phyloP scores from a whole-genome alignment of 768 basidiomycete species.

The Cystobasidium tubakii region DNA sequence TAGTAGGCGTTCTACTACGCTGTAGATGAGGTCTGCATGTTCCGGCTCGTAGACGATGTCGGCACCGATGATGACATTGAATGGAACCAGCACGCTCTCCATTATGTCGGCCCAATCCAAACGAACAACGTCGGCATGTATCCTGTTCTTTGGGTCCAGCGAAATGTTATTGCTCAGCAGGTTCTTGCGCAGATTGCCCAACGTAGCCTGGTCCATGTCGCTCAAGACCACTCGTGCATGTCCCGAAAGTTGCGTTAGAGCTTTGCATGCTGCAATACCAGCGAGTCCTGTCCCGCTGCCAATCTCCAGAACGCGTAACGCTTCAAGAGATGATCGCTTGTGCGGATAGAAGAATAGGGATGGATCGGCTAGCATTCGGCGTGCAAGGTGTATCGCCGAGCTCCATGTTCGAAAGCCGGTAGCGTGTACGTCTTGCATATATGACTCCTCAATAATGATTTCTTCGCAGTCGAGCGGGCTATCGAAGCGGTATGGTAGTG shows the following conservation, averaged over 20 bases:
- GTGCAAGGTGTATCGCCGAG: constrained; percentile 9
- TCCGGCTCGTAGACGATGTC: constrained; percentile 33
- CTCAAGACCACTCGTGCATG: background rate
- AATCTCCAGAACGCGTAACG: constrained; percentile 6
- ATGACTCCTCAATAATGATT: background rate
- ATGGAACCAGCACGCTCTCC: background rate
- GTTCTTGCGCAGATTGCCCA: constrained; percentile 10
- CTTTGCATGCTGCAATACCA: constrained; percentile 18
- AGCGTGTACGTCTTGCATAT: constrained; percentile 29
- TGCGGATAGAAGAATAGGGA: background rate
- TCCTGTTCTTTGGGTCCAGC: background rate
- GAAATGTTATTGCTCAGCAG: background rate
- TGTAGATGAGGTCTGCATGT: constrained; percentile 4
- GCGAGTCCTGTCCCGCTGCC: constrained; percentile 35
- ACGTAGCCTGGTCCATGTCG: constrained; percentile 12
- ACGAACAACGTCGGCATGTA: background rate
- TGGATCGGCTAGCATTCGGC: background rate
- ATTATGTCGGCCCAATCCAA: background rate
- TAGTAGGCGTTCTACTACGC: background rate
- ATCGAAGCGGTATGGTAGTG: background rate
- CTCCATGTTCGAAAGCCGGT: constrained; percentile 30
- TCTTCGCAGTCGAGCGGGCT: background rate
- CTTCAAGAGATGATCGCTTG: background rate
- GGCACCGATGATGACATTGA: constrained; percentile 23
- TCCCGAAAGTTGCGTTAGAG: constrained; percentile 1